These are phyloP conservation scores for Crassisporium funariophilum DNA, from an alignment of 768 basidiomycete species.

Conservation along the genomic window DNA sequence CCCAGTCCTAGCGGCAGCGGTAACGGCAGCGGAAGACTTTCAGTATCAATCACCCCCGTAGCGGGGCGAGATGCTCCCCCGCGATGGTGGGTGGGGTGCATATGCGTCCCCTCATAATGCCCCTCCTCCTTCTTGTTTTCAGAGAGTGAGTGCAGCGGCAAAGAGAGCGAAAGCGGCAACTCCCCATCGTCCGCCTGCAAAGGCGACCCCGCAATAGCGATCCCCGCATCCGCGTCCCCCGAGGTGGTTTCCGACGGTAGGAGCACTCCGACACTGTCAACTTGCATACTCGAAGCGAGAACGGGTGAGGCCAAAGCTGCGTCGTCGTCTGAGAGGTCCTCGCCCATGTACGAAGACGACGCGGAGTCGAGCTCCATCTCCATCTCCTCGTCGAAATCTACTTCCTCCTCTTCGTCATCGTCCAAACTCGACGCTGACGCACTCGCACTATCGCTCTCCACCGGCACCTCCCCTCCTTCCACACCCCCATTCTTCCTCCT, in stretches of 20 bases:
- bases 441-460: no score
- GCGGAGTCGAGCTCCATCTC: background rate
- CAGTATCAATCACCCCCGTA: no score
- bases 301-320: constrained; percentile 13
- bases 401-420: constrained; percentile 21
- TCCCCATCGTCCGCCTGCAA: background rate
- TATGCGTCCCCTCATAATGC: constrained; percentile 42
- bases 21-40: constrained; percentile 7
- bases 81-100: constrained; percentile 55
- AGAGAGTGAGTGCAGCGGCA: background rate
- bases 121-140: constrained; percentile 21
- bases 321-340: constrained; percentile 13
- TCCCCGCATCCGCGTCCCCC: background rate
- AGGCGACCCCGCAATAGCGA: background rate
- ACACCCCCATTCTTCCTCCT: constrained; percentile 26
- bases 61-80: background rate
- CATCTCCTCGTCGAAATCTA: constrained; percentile 27
- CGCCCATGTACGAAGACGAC: background rate
- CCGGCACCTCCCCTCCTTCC: constrained; percentile 3
- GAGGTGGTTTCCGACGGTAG: background rate
- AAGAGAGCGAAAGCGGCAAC: background rate
- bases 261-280: constrained; percentile 11
- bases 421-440: background rate
- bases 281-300: constrained; percentile 1
- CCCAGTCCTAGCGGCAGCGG: constrained; percentile 7